These are phyloP conservation scores for Sporothrix globosa DNA, from an alignment of 2,329 filamentous ascomycete genomes.

Conservation along the genomic window DNA sequence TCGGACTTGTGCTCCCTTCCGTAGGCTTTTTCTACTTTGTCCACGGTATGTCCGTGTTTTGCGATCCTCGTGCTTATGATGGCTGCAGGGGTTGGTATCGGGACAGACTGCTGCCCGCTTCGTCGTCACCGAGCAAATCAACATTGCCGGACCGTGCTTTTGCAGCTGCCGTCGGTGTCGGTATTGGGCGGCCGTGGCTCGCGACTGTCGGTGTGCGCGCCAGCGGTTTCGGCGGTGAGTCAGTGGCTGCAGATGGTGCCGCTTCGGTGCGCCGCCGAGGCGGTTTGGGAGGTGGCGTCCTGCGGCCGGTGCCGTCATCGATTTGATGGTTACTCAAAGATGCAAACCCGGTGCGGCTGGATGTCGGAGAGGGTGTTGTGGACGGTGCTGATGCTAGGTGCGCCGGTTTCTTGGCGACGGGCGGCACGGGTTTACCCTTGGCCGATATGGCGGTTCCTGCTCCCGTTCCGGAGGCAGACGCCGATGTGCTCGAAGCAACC, in stretches of 20 bases:
- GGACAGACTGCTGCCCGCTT: conserved; percentile 49
- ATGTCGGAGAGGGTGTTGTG: conserved; percentile 34
- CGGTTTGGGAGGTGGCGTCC: conserved; percentile 10
- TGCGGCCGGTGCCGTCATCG: conserved; percentile 3
- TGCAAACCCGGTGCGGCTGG: conserved; percentile 37
- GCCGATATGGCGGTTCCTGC: conserved; percentile 20
- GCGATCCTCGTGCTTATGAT: conserved; percentile 32
- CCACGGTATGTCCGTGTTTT: neutral
- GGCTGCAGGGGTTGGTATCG: conserved; percentile 62
- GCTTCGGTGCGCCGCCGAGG: conserved; percentile 29
- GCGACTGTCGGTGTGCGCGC: conserved; percentile 38
- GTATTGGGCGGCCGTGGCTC: conserved; percentile 20
- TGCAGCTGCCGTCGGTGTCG: neutral
- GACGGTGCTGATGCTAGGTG: conserved; percentile 50
- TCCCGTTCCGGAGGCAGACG: conserved; percentile 35
- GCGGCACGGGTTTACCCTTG: conserved; percentile 52
- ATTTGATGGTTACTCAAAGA: conserved; percentile 29
- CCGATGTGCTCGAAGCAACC: conserved; percentile 44
- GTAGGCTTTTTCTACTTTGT: neutral
- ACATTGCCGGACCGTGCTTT: conserved; percentile 38
- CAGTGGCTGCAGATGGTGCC: neutral
- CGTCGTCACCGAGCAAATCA: conserved; percentile 54
- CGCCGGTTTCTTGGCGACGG: conserved; percentile 66
- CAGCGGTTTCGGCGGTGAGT: conserved; percentile 35
- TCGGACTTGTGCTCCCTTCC: neutral